phyloP scores from a whole-genome alignment of 2,329 filamentous ascomycete genomes.

The Leptographium wingfieldii region DNA sequence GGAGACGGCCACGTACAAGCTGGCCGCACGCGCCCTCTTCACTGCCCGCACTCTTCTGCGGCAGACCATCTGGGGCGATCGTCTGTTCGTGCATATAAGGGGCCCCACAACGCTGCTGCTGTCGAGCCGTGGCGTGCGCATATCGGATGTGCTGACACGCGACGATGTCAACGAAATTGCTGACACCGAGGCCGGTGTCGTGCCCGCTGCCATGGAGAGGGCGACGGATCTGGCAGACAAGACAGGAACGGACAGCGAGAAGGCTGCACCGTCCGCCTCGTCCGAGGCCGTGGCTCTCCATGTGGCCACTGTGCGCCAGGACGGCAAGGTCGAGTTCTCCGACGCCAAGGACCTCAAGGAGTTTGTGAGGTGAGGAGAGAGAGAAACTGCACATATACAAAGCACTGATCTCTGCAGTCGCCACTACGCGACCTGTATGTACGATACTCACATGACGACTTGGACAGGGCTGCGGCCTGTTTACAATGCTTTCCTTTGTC shows the following conservation, averaged over 20 bases:
- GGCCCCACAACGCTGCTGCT: constrained; percentile 78
- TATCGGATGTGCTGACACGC: constrained; percentile 65
- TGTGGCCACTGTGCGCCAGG: constrained; percentile 42
- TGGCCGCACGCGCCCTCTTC: constrained; percentile 51
- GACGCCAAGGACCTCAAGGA: constrained; percentile 46
- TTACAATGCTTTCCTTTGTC: neutral
- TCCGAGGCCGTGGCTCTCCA: constrained; percentile 29
- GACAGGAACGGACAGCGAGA: constrained; percentile 10
- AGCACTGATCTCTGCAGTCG: neutral
- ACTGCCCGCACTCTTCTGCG: constrained; percentile 63
- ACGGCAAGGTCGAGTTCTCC: constrained; percentile 56
- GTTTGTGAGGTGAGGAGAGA: constrained; percentile 28
- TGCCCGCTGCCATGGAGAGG: constrained; percentile 44
- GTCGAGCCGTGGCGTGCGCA: constrained; percentile 70
- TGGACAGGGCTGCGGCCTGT: neutral
- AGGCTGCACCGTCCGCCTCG: neutral
- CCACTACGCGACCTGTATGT: neutral
- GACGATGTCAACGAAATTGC: constrained; percentile 86
- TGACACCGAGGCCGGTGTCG: constrained; percentile 60
- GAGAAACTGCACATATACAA: neutral
- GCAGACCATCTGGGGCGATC: constrained; percentile 83
- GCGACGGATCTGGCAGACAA: constrained; percentile 23
- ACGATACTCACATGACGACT: neutral
- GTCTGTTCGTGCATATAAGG: constrained; percentile 80
- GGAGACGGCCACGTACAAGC: constrained; percentile 60